A percentile compares a stretch with the other conserved stretches of the same genome.
phyloP scores from a whole-genome alignment of 345 rosid species.

The Carallia brachiata region DNA sequence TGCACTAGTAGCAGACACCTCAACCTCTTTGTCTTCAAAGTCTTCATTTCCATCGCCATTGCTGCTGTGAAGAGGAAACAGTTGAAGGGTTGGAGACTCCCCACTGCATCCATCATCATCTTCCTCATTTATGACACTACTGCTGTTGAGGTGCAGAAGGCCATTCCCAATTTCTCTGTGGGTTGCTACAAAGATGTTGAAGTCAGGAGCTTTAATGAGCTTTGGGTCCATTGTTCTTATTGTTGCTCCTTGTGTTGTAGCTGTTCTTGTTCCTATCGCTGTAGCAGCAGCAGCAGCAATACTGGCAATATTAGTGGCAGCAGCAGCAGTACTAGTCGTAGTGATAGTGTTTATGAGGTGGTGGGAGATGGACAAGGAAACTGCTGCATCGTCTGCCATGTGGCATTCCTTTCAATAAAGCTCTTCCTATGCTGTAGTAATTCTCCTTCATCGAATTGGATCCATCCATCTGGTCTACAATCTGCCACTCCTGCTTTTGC shows the following conservation, averaged over 20 bases:
- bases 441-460: slow-evolving; percentile 42
- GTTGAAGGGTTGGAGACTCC: slow-evolving; percentile 60
- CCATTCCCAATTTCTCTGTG: neutral
- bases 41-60: slow-evolving; percentile 14
- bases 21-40: slow-evolving; percentile 34
- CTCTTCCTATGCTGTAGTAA: slow-evolving; percentile 31
- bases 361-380: slow-evolving; percentile 41
- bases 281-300: neutral
- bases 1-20: slow-evolving; percentile 10
- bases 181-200: slow-evolving; percentile 35
- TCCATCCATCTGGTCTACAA: slow-evolving; percentile 42
- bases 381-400: slow-evolving; percentile 68
- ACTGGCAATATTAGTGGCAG: neutral
- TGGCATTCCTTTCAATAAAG: slow-evolving; percentile 50
- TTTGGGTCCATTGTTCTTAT: slow-evolving; percentile 30
- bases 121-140: slow-evolving; percentile 8
- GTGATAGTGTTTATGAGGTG: slow-evolving; percentile 38
- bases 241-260: slow-evolving; percentile 12
- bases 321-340: slow-evolving; percentile 9
- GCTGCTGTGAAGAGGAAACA: slow-evolving; percentile 59
- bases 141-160: neutral
- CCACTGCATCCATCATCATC: slow-evolving; percentile 22
- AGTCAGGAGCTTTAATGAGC: slow-evolving; percentile 27
- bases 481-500: slow-evolving; percentile 38
- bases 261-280: neutral